A percentile compares a stretch with the other conserved stretches of the same genome.
phyloP scores from a whole-genome alignment of 2,329 filamentous ascomycete genomes.

The Aspergillus sp. region DNA sequence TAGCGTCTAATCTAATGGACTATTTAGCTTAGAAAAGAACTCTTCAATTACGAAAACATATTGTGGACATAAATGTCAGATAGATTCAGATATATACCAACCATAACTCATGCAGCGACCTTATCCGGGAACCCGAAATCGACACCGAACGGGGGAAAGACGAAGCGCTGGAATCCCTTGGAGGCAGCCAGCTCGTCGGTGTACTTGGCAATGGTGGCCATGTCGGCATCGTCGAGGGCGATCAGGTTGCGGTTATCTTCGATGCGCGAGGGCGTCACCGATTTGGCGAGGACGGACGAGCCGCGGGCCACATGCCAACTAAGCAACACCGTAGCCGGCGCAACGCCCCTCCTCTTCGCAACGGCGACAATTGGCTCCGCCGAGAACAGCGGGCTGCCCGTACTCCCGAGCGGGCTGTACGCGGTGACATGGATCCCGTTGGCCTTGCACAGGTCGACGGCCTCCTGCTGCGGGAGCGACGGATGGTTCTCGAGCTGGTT shows the following conservation, averaged over 20 bases:
- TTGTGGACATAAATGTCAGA: no score
- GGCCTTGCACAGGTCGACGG: slow-evolving; percentile 42
- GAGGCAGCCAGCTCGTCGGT: slow-evolving; percentile 23
- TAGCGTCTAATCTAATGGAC: no score
- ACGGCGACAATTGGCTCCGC: slow-evolving; percentile 34
- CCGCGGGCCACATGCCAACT: slow-evolving; percentile 37
- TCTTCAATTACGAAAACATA: no score
- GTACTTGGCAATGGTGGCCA: slow-evolving; percentile 30
- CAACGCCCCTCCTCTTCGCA: slow-evolving; percentile 31
- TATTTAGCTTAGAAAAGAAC: no score
- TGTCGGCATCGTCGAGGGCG: slow-evolving; percentile 28
- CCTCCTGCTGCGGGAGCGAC: slow-evolving; percentile 50
- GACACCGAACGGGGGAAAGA: slow-evolving; percentile 60
- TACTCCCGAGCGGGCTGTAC: slow-evolving; percentile 39
- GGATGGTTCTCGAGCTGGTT: slow-evolving; percentile 80
- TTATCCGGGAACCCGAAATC: slow-evolving; percentile 68
- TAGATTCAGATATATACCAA: no score
- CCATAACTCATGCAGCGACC: no score
- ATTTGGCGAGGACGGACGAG: slow-evolving; percentile 34
- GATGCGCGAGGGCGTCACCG: slow-evolving; percentile 32
- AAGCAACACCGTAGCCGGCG: slow-evolving; percentile 31
- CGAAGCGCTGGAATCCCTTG: slow-evolving; percentile 39
- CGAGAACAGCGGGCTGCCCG: slow-evolving; percentile 34
- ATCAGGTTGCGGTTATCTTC: slow-evolving; percentile 32
- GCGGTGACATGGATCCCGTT: slow-evolving; percentile 46